phyloP scores from a whole-genome alignment of 2,329 filamentous ascomycete species.

The Colletotrichum echinochloae region DNA sequence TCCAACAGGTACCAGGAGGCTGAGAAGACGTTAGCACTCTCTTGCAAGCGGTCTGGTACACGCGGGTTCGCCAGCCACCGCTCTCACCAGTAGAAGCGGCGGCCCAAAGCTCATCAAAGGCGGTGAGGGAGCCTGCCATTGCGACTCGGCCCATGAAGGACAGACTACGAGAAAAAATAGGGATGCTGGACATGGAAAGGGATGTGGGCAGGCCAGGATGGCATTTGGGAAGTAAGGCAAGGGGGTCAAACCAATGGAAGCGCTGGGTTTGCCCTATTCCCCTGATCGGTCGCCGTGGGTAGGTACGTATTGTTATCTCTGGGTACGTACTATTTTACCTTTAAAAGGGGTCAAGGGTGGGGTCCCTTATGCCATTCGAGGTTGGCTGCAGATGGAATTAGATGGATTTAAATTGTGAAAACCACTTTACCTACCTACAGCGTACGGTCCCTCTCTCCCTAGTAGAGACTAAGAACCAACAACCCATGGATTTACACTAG shows the following conservation, averaged over 20 bases:
- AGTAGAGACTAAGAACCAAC: not conserved
- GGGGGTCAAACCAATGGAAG: conserved; percentile 21
- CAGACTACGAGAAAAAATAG: conserved; percentile 7
- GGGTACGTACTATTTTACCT: no score
- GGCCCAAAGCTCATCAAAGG: conserved; percentile 16
- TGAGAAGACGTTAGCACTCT: not conserved
- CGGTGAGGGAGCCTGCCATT: conserved; percentile 28
- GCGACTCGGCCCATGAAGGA: conserved; percentile 1
- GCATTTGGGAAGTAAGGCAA: not conserved
- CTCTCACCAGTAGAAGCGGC: no score
- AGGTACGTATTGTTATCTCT: conserved; percentile 12
- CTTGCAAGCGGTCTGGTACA: not conserved
- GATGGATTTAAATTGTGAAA: conserved; percentile 32
- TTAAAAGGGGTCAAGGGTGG: conserved; percentile 16
- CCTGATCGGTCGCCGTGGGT: conserved; percentile 7
- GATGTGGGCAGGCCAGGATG: conserved; percentile 15
- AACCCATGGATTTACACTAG: not conserved
- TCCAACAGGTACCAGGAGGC: not conserved
- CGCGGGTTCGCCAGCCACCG: not conserved
- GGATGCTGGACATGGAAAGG: conserved; percentile 21
- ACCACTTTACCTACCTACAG: not conserved
- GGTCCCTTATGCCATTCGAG: conserved; percentile 30
- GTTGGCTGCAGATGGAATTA: conserved; percentile 22
- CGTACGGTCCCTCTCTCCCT: no score
- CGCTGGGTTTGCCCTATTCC: conserved; percentile 2